phyloP scores from a whole-genome alignment of 2,329 filamentous ascomycete species.

The Coniochaeta pulveracea region DNA sequence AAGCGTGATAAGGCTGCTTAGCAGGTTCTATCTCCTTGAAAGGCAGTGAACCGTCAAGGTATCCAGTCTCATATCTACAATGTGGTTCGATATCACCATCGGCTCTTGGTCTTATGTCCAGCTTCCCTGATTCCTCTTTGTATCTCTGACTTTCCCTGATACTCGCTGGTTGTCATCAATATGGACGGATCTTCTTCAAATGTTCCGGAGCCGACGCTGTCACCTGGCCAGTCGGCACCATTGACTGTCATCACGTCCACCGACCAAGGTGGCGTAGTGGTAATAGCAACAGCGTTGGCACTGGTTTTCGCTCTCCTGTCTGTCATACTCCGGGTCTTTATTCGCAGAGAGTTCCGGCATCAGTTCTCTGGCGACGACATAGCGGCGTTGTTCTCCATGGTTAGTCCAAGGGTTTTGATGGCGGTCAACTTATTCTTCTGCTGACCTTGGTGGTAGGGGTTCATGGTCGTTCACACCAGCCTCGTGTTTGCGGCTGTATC shows the following conservation, averaged over 20 bases:
- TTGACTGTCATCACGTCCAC: conserved; percentile 21
- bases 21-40: no score
- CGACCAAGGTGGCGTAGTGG: conserved; percentile 26
- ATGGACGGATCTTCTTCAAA: conserved; percentile 8
- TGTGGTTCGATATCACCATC: no score
- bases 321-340: conserved; percentile 25
- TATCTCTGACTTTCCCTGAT: conserved; percentile 5
- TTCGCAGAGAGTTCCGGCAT: conserved; percentile 19
- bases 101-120: no score
- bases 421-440: no score
- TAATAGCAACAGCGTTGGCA: conserved; percentile 24
- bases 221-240: conserved; percentile 16
- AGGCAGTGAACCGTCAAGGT: no score
- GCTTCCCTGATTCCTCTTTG: no score
- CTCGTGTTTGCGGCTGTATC: conserved; percentile 23
- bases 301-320: conserved; percentile 25
- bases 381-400: conserved; percentile 18
- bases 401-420: no score
- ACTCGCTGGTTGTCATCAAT: conserved; percentile 12
- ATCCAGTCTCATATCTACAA: no score
- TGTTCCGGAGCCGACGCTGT: neutral
- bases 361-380: conserved; percentile 21
- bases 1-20: no score
- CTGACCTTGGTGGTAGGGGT: conserved; percentile 12
- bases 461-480: conserved; percentile 23